Base-by-base conservation (phyloP, 805 yeast species). In the Kluyveromyces starmeri region DNA sequence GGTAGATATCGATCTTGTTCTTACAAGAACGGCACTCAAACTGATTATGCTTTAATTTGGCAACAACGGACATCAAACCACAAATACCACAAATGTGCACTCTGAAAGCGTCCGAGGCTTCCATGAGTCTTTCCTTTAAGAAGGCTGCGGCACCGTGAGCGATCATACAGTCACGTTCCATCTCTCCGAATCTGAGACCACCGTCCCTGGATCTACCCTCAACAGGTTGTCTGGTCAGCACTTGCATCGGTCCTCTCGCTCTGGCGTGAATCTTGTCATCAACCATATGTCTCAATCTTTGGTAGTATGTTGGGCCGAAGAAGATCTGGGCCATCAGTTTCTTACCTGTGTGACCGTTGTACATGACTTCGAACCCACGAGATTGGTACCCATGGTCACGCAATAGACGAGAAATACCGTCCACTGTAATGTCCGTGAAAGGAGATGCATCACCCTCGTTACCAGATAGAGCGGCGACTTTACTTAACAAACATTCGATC, bases 141-240 rank as follows among this genome's bases (percentile, higher is more conserved):
- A 92, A 89, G 6, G 96, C 94, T 4, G 98, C 96, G 10, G 96
- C 97, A 61, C 99, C 99, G 59, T 92, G 97, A 2, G 99, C 98
- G 70, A 92, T 92, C 96, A 92, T 89, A 81, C 99, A 92, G 72
- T 92, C 99, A 70, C 99, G 84, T 67, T 92, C 99, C 99, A 92
- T 92, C 64, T 89, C 98, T 55, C 98, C 98, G 74, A 89, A 88
- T 65, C 98, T 84, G 60, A 89, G 70, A 50, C 98, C 98, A 75
- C 98, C 98, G 64, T 92, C 97, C 67, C 98, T 78, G 12, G 96
- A 86, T 64, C 98, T 79, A 77, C 98, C 98, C 65, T 89, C 97
- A 43, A 88, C 96, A 4, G 98, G 98, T 64, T 89, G 98, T 67
- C 97, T 82, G 3, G 98, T 89, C 61, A 89, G 70, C 39, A 89